Conservation (phyloP, 495 filamentous ascomycete genomes). For the Oidiodendron maius region DNA sequence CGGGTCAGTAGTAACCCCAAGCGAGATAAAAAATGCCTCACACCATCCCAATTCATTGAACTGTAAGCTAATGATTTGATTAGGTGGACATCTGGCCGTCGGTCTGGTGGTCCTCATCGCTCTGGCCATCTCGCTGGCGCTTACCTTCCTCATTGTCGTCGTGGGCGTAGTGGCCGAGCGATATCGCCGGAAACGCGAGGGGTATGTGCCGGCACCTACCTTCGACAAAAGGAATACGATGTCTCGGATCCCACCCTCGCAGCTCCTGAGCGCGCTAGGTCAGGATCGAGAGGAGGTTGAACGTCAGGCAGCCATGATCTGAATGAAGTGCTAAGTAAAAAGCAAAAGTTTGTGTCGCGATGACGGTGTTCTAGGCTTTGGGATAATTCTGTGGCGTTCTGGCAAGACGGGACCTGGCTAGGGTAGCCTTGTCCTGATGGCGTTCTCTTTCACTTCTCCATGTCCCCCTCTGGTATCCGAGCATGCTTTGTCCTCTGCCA, state of each 20-base stretch:
- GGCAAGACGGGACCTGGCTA: conserved; percentile 21
- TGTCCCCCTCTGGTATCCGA: too few species aligned
- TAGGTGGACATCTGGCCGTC: conserved; percentile 59
- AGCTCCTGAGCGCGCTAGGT: conserved; percentile 20
- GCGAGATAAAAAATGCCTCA: not conserved
- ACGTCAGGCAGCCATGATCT: conserved; percentile 20
- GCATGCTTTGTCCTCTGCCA: too few species aligned
- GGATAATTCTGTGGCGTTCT: conserved; percentile 24
- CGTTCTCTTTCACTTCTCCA: too few species aligned
- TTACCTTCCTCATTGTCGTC: conserved; percentile 84
- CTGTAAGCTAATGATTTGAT: conserved; percentile 20
- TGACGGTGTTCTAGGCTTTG: conserved; percentile 9
- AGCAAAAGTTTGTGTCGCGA: too few species aligned
- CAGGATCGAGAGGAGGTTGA: conserved; percentile 19
- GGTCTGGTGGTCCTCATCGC: conserved; percentile 88
- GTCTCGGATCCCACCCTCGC: conserved; percentile 20
- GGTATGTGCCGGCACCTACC: conserved; percentile 77
- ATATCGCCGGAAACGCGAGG: conserved; percentile 75
- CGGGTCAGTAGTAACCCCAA: conserved; percentile 11
- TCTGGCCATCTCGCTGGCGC: conserved; percentile 81
- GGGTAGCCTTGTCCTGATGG: too few species aligned
- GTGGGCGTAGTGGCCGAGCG: conserved; percentile 79
- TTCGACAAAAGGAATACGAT: conserved; percentile 49
- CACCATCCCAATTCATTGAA: conserved; percentile 12
- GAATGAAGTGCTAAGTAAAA: too few species aligned